Evolutionary conservation across 306 rosid genomes (phyloP).

Genomic region (Inga leiocalycina): DNA sequence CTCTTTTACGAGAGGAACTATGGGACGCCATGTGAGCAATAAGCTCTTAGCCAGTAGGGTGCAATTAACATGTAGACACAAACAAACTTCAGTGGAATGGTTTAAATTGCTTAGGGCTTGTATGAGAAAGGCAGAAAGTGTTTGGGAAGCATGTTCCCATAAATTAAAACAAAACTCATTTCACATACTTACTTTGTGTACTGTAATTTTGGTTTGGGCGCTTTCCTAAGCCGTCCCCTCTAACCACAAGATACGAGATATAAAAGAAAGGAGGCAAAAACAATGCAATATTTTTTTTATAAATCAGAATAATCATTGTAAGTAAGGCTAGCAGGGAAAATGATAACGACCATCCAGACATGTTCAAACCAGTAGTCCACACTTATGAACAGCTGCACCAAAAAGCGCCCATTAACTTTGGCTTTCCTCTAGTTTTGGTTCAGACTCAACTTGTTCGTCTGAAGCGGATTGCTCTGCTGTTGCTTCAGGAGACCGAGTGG

Average conservation of each 20-base stretch:
- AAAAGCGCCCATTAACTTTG: conserved; percentile 37
- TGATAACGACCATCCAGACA: conserved; percentile 24
- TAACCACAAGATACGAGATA: background rate
- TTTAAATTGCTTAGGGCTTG: background rate
- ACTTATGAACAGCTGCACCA: conserved; percentile 29
- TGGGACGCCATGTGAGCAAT: too few relatives aligned
- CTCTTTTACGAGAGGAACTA: too few relatives aligned
- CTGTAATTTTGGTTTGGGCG: background rate
- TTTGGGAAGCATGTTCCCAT: too few relatives aligned
- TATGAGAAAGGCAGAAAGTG: too few relatives aligned
- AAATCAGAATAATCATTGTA: background rate
- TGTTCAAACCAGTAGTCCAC: conserved; percentile 29
- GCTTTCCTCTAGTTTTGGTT: conserved; percentile 37
- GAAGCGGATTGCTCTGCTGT: conserved; percentile 52
- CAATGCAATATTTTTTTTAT: background rate
- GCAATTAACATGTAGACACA: background rate
- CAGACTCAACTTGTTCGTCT: conserved; percentile 40
- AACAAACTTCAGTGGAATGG: background rate
- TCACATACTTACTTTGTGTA: too few relatives aligned
- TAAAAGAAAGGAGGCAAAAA: background rate
- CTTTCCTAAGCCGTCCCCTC: background rate
- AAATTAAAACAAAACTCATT: too few relatives aligned
- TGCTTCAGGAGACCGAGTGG: conserved; percentile 40
- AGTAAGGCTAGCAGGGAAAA: conserved; percentile 19
- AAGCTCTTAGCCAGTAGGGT: background rate